These are phyloP conservation scores for Populus hybrid DNA, from an alignment of 441 rosid genomes.

Conservation along the genomic window DNA sequence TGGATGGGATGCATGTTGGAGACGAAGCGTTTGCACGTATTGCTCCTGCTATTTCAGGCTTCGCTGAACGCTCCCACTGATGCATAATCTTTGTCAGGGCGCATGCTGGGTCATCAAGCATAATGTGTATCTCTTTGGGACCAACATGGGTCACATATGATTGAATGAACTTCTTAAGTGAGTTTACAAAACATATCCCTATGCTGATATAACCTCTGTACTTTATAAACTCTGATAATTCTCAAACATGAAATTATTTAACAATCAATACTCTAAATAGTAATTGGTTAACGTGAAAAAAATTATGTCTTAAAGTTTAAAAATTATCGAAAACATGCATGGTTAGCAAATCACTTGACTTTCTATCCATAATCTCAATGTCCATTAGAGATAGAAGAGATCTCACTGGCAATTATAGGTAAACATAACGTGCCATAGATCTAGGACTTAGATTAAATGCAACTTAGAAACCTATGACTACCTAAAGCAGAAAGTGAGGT, in stretches of 20 bases:
- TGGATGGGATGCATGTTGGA: constrained; percentile 69
- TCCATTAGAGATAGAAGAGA: neutral
- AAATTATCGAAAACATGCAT: neutral
- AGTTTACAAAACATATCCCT: constrained; percentile 39
- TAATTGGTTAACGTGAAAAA: neutral
- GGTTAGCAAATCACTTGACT: constrained; percentile 1
- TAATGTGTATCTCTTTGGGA: constrained; percentile 77
- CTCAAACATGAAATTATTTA: neutral
- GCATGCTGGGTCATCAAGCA: no score
- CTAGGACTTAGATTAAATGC: no score
- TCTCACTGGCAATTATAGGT: neutral
- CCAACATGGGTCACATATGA: constrained; percentile 75
- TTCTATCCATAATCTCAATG: neutral
- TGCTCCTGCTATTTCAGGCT: constrained; percentile 83
- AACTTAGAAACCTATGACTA: no score
- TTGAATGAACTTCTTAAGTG: constrained; percentile 90
- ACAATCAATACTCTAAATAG: neutral
- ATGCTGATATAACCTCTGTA: neutral
- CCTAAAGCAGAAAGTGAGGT: no score
- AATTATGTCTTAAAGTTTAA: neutral
- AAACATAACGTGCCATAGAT: no score
- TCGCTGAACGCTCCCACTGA: constrained; percentile 99
- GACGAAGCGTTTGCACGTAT: constrained; percentile 88
- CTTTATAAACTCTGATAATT: neutral
- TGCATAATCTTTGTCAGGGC: constrained; percentile 81